Evolutionary conservation across 257 asterid genomes (phyloP), one percentile per base, ranked within the genome.

Genomic region (Oldenlandia corymbosa): DNA sequence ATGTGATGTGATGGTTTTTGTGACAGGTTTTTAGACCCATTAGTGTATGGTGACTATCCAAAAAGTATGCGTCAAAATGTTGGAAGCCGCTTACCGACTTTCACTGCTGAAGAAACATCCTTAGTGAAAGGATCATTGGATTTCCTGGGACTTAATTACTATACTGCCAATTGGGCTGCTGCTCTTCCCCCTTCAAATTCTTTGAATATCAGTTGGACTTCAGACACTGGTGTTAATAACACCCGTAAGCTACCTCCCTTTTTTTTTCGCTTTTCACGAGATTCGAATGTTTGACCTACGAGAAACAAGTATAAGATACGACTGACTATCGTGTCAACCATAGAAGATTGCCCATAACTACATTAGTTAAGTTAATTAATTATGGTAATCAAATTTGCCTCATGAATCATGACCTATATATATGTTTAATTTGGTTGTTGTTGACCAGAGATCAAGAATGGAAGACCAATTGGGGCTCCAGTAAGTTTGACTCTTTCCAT

Each of bases 121-220:
- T 3, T 66, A 49, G 28, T 68, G 41, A 73, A 73, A 58, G 70
- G 70, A 31, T 73, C 72, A 8, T 30, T 50, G 41, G 77, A 72
- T 28, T 73, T 67, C 34, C 31, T 73, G 10, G 77, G 77, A 30
- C 3, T 73, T 3, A 73, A 73, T 27, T 73, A 73, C 27, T 66
- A 73, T 12, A 73, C 73, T 7, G 47, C 77, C 3, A 67, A 67
- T 41, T 73, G 67, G 49, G 76, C 67, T 34, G 48, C 62, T n/a
- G 42, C 65, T 21, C 12, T 47, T 10, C 36, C 65, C 23, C 26
- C 37, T 1, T 7, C 27, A 1, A 30, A 41, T 32, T 8, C 10
- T 16, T 17, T 49, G 18, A 42, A 64, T 11, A 21, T 32, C 7
- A 66, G 71, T 58, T 30, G 49, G 48, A 23, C 63, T 27, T 24